Conservation (phyloP, 2,329 filamentous ascomycete genomes). For the Biscogniauxia sp. region DNA sequence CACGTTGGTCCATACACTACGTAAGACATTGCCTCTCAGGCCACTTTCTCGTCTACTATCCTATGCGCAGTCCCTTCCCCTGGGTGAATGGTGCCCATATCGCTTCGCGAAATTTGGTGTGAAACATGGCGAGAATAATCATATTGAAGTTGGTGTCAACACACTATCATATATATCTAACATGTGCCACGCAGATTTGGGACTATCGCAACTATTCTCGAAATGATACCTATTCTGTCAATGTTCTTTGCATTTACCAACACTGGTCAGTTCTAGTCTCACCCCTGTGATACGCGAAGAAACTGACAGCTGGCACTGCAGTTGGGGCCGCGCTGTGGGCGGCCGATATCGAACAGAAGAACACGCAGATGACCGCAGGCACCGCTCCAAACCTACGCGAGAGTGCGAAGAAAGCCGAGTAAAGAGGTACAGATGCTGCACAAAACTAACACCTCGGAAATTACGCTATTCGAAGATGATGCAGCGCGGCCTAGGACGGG, state of each 20-base stretch:
- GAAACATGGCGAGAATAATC: neutral
- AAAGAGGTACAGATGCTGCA: conserved; percentile 22
- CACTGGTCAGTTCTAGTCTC: conserved; percentile 49
- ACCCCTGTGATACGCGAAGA: conserved; percentile 2
- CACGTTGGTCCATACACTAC: conserved; percentile 76
- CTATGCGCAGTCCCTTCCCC: neutral
- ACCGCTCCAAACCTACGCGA: conserved; percentile 52
- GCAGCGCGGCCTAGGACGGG: neutral
- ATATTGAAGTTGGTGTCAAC: neutral
- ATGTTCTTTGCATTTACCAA: conserved; percentile 90
- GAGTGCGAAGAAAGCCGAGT: conserved; percentile 49
- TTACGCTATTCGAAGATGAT: conserved; percentile 6
- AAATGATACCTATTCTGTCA: conserved; percentile 79
- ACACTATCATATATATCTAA: conserved; percentile 5
- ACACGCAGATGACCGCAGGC: conserved; percentile 46
- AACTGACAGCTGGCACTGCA: conserved; percentile 30
- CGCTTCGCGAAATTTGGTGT: neutral
- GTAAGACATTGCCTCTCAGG: conserved; percentile 46
- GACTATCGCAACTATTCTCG: conserved; percentile 71
- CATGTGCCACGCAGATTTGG: conserved; percentile 57
- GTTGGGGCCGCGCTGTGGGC: conserved; percentile 95
- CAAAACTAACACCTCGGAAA: conserved; percentile 24
- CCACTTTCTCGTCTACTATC: conserved; percentile 1
- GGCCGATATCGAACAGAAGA: conserved; percentile 70
- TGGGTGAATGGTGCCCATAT: neutral